Base-by-base conservation (phyloP, 495 filamentous ascomycete species). In the Cudoniella acicularis region DNA sequence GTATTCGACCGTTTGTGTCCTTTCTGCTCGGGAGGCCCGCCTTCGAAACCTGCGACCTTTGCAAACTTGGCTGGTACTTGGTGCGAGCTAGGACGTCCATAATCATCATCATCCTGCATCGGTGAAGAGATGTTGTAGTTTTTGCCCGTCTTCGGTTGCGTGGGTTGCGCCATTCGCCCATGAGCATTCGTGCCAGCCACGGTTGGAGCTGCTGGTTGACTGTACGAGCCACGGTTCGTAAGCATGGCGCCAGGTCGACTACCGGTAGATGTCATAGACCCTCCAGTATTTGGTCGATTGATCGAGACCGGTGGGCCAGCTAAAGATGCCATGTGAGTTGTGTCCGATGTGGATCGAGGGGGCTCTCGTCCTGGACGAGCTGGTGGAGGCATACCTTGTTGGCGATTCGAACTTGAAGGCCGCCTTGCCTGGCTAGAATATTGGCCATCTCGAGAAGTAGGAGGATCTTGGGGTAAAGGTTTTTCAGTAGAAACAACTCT, bases 1-100 rank as follows among this genome's bases (percentile, higher is more conserved):
- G 92, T 97, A 71, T 86, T 96, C 1, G 92, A 96, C 61, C 92
- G 80, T 73, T 91, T 92, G 76, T 97, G 92, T n/a, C 87, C 85
- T 72, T 87, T 90, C 21, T 52, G 63, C 42, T 65, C 50, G 10
- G 56, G 25, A 8, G 46, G 70, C 26, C 79, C 78, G 61, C 77
- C 74, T 24, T 75, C 68, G 42, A 82, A 73, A 16, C 79, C 79
- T 1, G 79, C 72, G 17, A 81, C 70, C 52, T 72, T 63, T 36
- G 73, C 78, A 41, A 80, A 83, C 52, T 81, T 80, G 52, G 76
- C 69, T 24, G 78, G 77, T 54, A 63, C 58, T 51, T 62, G 61
- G 13, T 69, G 64, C 11, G 54, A 36, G 24, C 25, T 41, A 25
- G 87, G 85, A 41, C 83, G 80, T 21, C 85, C 85, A 45, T 72